Conservation (phyloP, 495 filamentous ascomycete genomes). For the Hypoxylon lienhwacheense region DNA sequence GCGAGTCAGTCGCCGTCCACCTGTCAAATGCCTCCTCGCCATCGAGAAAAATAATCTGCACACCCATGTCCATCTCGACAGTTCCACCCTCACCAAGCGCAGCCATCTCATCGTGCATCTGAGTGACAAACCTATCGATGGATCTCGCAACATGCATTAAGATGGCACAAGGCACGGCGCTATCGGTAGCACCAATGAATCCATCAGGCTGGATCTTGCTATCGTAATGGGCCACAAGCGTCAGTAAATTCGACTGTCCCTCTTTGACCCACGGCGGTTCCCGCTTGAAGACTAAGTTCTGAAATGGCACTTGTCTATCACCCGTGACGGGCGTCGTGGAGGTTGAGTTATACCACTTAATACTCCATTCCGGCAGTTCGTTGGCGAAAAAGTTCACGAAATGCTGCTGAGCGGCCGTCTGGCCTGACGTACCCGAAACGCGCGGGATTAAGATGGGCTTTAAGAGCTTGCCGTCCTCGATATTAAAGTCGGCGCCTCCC, state of each 20-base stretch:
- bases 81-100: slow-evolving; percentile 54
- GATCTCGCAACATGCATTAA: slow-evolving; percentile 81
- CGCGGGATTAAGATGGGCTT: slow-evolving; percentile 87
- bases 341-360: slow-evolving; percentile 85
- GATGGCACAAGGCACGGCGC: slow-evolving; percentile 90
- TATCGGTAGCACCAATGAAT: slow-evolving; percentile 93
- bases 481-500: slow-evolving; percentile 77
- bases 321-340: slow-evolving; percentile 74
- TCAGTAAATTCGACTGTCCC: slow-evolving; percentile 78
- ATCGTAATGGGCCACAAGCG: slow-evolving; percentile 94
- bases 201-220: slow-evolving; percentile 77
- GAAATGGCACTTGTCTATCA: slow-evolving; percentile 72
- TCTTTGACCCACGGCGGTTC: slow-evolving; percentile 78
- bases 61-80: slow-evolving; percentile 72
- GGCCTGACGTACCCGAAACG: slow-evolving; percentile 82
- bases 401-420: slow-evolving; percentile 73
- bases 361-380: slow-evolving; percentile 73
- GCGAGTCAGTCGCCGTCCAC: slow-evolving; percentile 78
- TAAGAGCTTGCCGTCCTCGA: slow-evolving; percentile 71
- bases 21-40: slow-evolving; percentile 87
- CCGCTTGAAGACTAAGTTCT: slow-evolving; percentile 82
- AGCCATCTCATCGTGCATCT: slow-evolving; percentile 76
- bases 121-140: slow-evolving; percentile 74
- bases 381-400: slow-evolving; percentile 77
- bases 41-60: slow-evolving; percentile 89